Conservation (phyloP, 1,284 basidiomycete genomes). For the Naganishia sp. region DNA sequence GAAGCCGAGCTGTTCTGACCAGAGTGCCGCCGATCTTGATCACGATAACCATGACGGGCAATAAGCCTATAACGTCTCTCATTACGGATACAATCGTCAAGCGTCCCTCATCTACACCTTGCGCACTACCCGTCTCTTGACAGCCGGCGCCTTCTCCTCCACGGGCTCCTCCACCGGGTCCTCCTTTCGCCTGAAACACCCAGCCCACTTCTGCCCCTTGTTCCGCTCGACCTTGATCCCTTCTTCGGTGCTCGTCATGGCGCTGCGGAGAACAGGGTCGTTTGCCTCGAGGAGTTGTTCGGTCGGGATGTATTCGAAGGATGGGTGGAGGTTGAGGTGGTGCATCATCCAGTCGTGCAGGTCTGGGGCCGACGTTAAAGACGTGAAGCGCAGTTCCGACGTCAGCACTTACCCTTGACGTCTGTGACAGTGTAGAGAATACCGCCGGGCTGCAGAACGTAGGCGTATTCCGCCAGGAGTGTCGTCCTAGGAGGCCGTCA, state of each 20-base stretch:
- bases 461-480: conserved; percentile 88
- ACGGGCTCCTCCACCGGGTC: conserved; percentile 35
- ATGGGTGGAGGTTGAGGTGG: conserved; percentile 80
- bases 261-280: conserved; percentile 70
- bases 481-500: conserved; percentile 61
- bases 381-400: background rate
- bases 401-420: conserved; percentile 61
- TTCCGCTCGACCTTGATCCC: conserved; percentile 96
- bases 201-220: conserved; percentile 73
- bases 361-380: conserved; percentile 57
- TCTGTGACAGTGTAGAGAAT: conserved; percentile 98
- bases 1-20: too few relatives aligned
- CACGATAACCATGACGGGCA: too few relatives aligned
- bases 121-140: conserved; percentile 10
- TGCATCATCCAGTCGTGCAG: conserved; percentile 93
- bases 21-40: too few relatives aligned
- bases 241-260: conserved; percentile 86
- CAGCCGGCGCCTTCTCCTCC: background rate
- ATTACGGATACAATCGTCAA: too few relatives aligned
- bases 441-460: conserved; percentile 84
- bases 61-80: too few relatives aligned
- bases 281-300: conserved; percentile 62
- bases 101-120: too few relatives aligned
- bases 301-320: conserved; percentile 80
- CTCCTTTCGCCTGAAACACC: conserved; percentile 48